A percentile compares a stretch with the other conserved stretches of the same genome.
These are phyloP conservation scores for Pseudevernia furfuracea DNA, from an alignment of 495 filamentous ascomycete species.

Conservation along the genomic window DNA sequence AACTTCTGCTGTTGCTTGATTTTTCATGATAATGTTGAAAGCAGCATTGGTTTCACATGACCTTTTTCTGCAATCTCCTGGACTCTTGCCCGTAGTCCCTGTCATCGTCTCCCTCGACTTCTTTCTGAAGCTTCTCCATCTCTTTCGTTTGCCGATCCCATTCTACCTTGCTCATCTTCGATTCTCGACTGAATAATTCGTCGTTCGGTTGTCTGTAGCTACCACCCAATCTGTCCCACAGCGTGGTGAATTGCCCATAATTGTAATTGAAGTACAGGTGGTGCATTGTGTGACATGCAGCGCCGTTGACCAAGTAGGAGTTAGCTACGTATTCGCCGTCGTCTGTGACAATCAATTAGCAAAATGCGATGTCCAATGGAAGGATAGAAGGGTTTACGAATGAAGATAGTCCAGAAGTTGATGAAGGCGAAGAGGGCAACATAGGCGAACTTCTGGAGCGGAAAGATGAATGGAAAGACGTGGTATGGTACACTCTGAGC, in stretches of 20 bases:
- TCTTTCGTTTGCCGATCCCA: slow-evolving; percentile 76
- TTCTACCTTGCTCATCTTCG: slow-evolving; percentile 75
- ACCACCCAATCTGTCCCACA: slow-evolving; percentile 87
- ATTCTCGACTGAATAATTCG: slow-evolving; percentile 78
- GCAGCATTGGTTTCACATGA: slow-evolving; percentile 24
- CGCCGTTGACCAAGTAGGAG: slow-evolving; percentile 83
- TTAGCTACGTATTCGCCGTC: slow-evolving; percentile 94
- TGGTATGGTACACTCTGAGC: slow-evolving; percentile 91
- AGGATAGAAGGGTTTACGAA: slow-evolving; percentile 41
- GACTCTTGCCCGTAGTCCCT: slow-evolving; percentile 57
- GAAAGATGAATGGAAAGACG: slow-evolving; percentile 87
- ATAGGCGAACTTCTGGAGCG: slow-evolving; percentile 84
- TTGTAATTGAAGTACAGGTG: slow-evolving; percentile 99
- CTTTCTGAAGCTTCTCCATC: slow-evolving; percentile 77
- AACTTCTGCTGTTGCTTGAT: not conserved
- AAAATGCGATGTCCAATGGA: not conserved
- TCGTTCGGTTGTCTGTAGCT: slow-evolving; percentile 85
- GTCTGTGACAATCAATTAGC: slow-evolving; percentile 35
- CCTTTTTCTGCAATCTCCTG: slow-evolving; percentile 37
- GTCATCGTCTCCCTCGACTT: slow-evolving; percentile 85
- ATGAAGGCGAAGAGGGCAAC: slow-evolving; percentile 82
- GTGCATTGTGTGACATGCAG: slow-evolving; percentile 94
- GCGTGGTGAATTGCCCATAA: slow-evolving; percentile 92
- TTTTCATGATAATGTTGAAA: not conserved
- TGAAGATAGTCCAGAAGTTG: slow-evolving; percentile 96